These are phyloP conservation scores for Xylariaceae sp. DNA, from an alignment of 2,329 filamentous ascomycete genomes.

Conservation along the genomic window DNA sequence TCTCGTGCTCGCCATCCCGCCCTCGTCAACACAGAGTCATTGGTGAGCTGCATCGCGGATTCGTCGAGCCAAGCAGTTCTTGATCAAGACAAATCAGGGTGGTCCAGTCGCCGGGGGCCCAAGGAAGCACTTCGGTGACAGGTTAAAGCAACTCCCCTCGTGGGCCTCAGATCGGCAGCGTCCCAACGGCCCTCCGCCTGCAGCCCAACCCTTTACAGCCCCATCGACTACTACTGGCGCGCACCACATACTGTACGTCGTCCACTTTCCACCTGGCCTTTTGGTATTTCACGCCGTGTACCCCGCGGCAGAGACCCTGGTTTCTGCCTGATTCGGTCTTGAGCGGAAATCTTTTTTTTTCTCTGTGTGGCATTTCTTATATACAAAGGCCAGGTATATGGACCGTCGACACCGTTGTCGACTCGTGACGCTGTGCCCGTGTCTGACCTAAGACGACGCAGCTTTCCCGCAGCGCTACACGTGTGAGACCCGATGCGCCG, in stretches of 20 bases:
- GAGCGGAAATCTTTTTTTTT: conserved; percentile 66
- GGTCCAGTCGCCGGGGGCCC: too few relatives aligned
- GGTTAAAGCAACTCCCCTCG: too few relatives aligned
- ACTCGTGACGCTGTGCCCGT: conserved; percentile 16
- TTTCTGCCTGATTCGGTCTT: conserved; percentile 17
- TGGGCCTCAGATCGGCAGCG: too few relatives aligned
- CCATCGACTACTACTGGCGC: neutral
- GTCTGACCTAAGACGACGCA: conserved; percentile 10
- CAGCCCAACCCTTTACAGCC: conserved; percentile 29
- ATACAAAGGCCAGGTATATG: conserved; percentile 65
- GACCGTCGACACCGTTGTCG: conserved; percentile 5
- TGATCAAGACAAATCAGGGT: too few relatives aligned
- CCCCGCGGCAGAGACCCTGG: conserved; percentile 41
- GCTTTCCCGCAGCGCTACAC: neutral
- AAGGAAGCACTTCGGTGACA: too few relatives aligned
- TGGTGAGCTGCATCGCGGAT: too few relatives aligned
- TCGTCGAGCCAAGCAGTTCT: too few relatives aligned
- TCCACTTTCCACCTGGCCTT: conserved; percentile 2
- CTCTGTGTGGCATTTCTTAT: conserved; percentile 29
- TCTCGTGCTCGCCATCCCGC: too few relatives aligned
- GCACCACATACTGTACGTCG: neutral
- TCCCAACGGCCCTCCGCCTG: conserved; percentile 28
- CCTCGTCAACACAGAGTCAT: too few relatives aligned
- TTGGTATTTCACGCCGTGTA: conserved; percentile 31
- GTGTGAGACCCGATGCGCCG: too few relatives aligned